These are phyloP conservation scores for Annulohypoxylon maeteangense DNA, from an alignment of 495 filamentous ascomycete species.

Conservation along the genomic window DNA sequence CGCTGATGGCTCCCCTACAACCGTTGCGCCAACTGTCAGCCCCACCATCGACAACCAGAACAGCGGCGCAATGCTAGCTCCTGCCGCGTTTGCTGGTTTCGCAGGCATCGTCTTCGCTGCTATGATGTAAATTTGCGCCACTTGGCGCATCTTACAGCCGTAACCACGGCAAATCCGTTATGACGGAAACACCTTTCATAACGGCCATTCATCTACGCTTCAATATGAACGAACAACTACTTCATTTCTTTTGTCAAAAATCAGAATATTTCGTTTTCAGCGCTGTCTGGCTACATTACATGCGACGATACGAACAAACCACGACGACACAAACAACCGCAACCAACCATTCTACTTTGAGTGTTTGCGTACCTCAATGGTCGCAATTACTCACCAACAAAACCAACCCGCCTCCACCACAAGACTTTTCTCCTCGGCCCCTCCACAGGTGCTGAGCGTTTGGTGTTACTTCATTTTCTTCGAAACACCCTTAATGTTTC, in stretches of 20 bases:
- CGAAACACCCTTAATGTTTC: slow-evolving; percentile 44
- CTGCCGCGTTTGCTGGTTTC: slow-evolving; percentile 55
- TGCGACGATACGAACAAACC: slow-evolving; percentile 42
- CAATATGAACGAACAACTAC: slow-evolving; percentile 55
- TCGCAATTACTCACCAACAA: slow-evolving; percentile 19
- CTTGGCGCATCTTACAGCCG: slow-evolving; percentile 24
- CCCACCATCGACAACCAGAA: slow-evolving; percentile 47
- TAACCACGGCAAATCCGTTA: slow-evolving; percentile 11
- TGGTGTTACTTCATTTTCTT: slow-evolving; percentile 42
- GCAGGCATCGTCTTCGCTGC: slow-evolving; percentile 58
- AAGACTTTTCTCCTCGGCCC: slow-evolving; percentile 36
- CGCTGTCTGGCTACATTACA: slow-evolving; percentile 43
- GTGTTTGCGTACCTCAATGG: slow-evolving; percentile 18
- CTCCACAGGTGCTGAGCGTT: slow-evolving; percentile 46
- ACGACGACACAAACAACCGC: slow-evolving; percentile 36
- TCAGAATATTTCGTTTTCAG: slow-evolving; percentile 41
- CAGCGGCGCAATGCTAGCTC: slow-evolving; percentile 49
- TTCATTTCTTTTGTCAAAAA: slow-evolving; percentile 57
- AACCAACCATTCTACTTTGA: slow-evolving; percentile 22
- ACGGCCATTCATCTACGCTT: slow-evolving; percentile 42
- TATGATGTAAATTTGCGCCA: slow-evolving; percentile 52
- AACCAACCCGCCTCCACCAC: slow-evolving; percentile 33
- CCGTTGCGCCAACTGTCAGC: slow-evolving; percentile 41
- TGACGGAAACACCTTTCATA: slow-evolving; percentile 24
- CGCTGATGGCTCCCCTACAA: slow-evolving; percentile 41